A percentile compares a stretch with the other conserved stretches of the same genome.
Evolutionary conservation across 371 early-diverging fungal genomes (phyloP).

Genomic region (Dichotomocladium elegans): DNA sequence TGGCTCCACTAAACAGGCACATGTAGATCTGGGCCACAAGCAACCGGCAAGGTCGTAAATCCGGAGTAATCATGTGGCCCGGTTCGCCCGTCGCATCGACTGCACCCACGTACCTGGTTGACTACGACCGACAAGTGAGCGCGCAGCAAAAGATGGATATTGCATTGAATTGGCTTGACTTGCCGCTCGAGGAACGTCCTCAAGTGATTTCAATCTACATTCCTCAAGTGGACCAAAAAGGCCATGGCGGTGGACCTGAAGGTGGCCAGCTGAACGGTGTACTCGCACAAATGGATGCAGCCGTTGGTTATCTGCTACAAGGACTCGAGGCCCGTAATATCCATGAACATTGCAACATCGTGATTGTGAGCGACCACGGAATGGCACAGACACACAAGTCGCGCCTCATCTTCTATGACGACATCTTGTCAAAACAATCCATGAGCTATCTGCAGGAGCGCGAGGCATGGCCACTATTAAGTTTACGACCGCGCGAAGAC

Average conservation of each 20-base stretch:
- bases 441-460: constrained; percentile 21
- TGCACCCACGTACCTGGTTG: constrained; percentile 65
- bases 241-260: constrained; percentile 79
- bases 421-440: constrained; percentile 42
- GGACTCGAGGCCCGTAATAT: constrained; percentile 58
- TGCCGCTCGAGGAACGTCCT: constrained; percentile 67
- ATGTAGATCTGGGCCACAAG: constrained; percentile 90
- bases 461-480: constrained; percentile 39
- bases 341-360: constrained; percentile 64
- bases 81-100: constrained; percentile 65
- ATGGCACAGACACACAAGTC: constrained; percentile 69
- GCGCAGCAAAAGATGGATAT: constrained; percentile 58
- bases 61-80: constrained; percentile 88
- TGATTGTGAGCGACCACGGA: constrained; percentile 94
- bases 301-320: constrained; percentile 56
- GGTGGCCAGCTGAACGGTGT: constrained; percentile 57
- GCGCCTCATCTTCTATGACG: constrained; percentile 72
- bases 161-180: constrained; percentile 75
- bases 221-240: constrained; percentile 79
- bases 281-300: constrained; percentile 61
- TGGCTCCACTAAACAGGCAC: too few species aligned
- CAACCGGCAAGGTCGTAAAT: constrained; percentile 56
- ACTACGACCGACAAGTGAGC: constrained; percentile 45
- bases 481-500: constrained; percentile 41
- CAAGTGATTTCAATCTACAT: constrained; percentile 76